These are phyloP conservation scores for Henckelia pumila DNA, from an alignment of 257 asterid species.

Conservation along the genomic window DNA sequence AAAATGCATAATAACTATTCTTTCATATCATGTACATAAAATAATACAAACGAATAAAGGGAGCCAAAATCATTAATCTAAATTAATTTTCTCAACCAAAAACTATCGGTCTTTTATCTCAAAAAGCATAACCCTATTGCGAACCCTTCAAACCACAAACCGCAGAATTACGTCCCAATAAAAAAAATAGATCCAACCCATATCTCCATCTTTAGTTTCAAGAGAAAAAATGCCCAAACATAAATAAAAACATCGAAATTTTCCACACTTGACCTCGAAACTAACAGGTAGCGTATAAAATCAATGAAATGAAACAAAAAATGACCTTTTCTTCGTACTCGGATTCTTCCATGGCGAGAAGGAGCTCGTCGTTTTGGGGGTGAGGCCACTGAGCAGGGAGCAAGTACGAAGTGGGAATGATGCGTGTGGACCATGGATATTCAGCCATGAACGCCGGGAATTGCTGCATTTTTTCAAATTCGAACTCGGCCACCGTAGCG, in stretches of 20 bases:
- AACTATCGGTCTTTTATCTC: background rate
- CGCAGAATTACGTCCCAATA: background rate
- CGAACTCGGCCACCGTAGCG: too few relatives aligned
- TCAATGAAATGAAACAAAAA: background rate
- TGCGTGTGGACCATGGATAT: constrained; percentile 73
- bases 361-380: constrained; percentile 78
- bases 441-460: constrained; percentile 77
- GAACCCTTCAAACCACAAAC: background rate
- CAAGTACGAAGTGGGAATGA: constrained; percentile 75
- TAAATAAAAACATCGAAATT: background rate
- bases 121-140: background rate
- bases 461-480: constrained; percentile 46
- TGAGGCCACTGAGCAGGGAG: constrained; percentile 90
- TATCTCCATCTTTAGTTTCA: too few relatives aligned
- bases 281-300: background rate
- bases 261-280: background rate
- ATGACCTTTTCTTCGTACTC: constrained; percentile 84
- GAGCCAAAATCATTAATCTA: too few relatives aligned
- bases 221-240: background rate
- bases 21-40: too few relatives aligned
- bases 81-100: too few relatives aligned
- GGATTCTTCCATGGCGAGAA: constrained; percentile 87
- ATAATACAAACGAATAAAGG: too few relatives aligned
- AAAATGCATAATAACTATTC: too few relatives aligned
- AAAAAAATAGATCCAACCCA: background rate